Percentiles rank a stretch among this genome's conserved stretches.
These are phyloP conservation scores for Citrus australasica DNA, from an alignment of 345 rosid genomes.

Conservation along the genomic window DNA sequence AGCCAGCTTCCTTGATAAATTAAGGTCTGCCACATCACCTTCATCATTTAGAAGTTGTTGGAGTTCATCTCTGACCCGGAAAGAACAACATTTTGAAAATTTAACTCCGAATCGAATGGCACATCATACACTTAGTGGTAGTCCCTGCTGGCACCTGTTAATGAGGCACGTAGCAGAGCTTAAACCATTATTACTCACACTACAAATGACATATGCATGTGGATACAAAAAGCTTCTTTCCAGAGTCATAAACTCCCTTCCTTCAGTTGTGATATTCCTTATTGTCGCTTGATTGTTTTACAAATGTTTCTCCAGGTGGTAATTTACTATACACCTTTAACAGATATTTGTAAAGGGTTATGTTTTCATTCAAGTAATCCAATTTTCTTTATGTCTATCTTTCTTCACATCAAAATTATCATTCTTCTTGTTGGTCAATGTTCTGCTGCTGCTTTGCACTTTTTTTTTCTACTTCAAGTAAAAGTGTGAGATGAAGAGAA, in stretches of 20 bases:
- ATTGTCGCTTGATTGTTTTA: no score
- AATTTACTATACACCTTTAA: no score
- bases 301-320: no score
- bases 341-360: no score
- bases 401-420: no score
- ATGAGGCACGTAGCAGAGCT: not conserved
- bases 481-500: no score
- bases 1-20: conserved; percentile 43
- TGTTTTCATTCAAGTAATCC: no score
- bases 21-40: conserved; percentile 53
- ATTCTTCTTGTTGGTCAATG: no score
- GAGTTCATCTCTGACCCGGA: conserved; percentile 50
- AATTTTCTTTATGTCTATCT: no score
- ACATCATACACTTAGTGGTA: not conserved
- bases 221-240: not conserved
- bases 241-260: not conserved
- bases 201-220: not conserved
- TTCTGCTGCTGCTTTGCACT: no score
- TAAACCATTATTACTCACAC: not conserved
- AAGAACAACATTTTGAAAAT: not conserved
- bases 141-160: not conserved
- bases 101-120: not conserved
- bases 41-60: conserved; percentile 50
- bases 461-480: no score
- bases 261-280: not conserved